phyloP scores from a whole-genome alignment of 2,329 filamentous ascomycete species.

The Orbilia brochopaga region DNA sequence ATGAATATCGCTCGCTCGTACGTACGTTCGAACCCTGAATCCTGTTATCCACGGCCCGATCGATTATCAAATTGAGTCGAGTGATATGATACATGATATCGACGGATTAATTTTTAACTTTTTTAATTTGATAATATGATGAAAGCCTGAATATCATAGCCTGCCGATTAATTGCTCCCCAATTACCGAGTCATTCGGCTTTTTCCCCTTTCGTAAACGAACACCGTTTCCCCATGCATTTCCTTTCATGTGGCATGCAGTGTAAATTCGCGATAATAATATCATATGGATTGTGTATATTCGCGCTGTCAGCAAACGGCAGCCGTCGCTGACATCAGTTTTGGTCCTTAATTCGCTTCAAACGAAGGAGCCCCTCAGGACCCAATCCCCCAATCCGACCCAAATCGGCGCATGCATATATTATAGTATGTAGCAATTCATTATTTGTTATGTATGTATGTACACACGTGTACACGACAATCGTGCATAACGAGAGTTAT shows the following conservation, averaged over 20 bases:
- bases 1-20: conserved; percentile 3
- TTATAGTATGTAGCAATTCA: no score
- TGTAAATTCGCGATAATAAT: conserved; percentile 26
- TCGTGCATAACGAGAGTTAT: no score
- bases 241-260: neutral
- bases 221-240: neutral
- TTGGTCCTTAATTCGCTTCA: conserved; percentile 22
- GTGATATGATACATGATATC: no score
- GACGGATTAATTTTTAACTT: conserved; percentile 6
- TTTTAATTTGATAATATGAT: neutral
- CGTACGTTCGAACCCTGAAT: no score
- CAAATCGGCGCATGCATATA: neutral
- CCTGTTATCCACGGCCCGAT: conserved; percentile 6
- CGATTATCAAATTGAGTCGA: neutral
- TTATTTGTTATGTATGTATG: no score
- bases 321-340: conserved; percentile 33
- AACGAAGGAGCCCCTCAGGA: conserved; percentile 17
- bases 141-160: no score
- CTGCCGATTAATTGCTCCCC: no score
- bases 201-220: neutral
- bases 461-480: no score
- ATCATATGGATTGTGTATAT: conserved; percentile 2
- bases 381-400: neutral
- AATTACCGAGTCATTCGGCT: neutral
- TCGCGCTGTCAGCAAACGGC: conserved; percentile 46